Evolutionary conservation across 1,284 basidiomycete genomes (phyloP).

Genomic region (Puccinia horiana): DNA sequence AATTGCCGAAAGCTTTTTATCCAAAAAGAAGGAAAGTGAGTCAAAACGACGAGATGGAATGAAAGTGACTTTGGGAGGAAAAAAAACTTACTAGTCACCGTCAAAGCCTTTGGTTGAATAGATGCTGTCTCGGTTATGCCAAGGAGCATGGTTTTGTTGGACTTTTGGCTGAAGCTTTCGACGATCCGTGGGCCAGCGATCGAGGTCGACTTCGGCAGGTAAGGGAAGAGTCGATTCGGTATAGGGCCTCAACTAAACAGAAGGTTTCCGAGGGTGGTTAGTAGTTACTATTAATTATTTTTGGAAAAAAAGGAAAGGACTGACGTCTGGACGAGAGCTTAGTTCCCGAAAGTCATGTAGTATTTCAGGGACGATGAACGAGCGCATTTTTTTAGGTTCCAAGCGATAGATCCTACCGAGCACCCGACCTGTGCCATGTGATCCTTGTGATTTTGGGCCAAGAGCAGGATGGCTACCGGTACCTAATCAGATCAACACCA

Average conservation of each 20-base stretch:
- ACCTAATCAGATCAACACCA: not conserved
- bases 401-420: conserved; percentile 18
- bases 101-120: conserved; percentile 39
- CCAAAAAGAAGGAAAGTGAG: not conserved
- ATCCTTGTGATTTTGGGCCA: conserved; percentile 38
- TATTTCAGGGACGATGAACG: conserved; percentile 19
- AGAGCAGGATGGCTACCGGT: conserved; percentile 42
- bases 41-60: not conserved
- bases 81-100: conserved; percentile 30
- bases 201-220: conserved; percentile 14
- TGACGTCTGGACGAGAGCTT: conserved; percentile 31
- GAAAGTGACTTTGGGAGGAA: not conserved
- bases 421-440: conserved; percentile 20
- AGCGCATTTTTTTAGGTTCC: conserved; percentile 38
- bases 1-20: conserved; percentile 34
- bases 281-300: too few relatives aligned
- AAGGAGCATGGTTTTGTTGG: conserved; percentile 4
- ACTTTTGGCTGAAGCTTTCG: conserved; percentile 19
- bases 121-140: conserved; percentile 37
- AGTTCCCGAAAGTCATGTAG: conserved; percentile 27
- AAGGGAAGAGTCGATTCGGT: conserved; percentile 32
- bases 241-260: conserved; percentile 25
- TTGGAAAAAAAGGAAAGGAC: not conserved
- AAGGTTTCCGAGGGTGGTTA: not conserved
- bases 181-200: conserved; percentile 35